Base-by-base conservation (phyloP, 257 asterid species). In the Verbascum thapsus region DNA sequence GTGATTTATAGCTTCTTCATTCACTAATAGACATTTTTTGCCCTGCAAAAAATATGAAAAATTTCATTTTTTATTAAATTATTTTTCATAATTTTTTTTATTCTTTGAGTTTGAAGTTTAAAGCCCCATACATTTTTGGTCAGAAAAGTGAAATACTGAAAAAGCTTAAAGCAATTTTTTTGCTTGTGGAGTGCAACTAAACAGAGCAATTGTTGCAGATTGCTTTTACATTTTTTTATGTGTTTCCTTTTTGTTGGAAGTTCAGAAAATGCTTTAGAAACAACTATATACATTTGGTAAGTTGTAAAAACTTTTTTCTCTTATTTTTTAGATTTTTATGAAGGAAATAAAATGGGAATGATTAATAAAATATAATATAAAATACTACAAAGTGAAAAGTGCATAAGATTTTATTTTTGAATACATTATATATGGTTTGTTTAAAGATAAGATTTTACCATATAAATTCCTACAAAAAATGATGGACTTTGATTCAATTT, bases 1-100 rank as follows among this genome's bases (percentile, higher is more conserved):
- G 20, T 12, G 12, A 11, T 41, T 38, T 10, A 35, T n/a, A 35
- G 62, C 22, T 54, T 11, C 37, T 22, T 52, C 70, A 17, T 30
- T 15, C 5, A 50, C 69, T 20, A 41, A 11, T 17, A 51, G 41
- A 65, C 61, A 17, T 18, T 41, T n/a, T 61, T 64, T 64, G 52
- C 70, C 45, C 18, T 32, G 39, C 38, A 26, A 22, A 9, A 42
- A 30, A 47, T 15, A 45, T 34, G 35, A 64, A 17, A 39, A 37
- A n/a, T n/a, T n/a, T n/a, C 1, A 12, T 42, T 10, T 8, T 34
- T 39, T 45, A 22, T 26, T 5, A 26, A 1, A 26, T 26, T 26
- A 26, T 26, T 34, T 51, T 38, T 50, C 60, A 12, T 8, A 5
- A 22, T 3, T 2, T 9, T 11, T 7, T 17, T 16, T 16, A 18